Base-by-base conservation (phyloP, 1,284 basidiomycete genomes). In the Volvariella volvacea region DNA sequence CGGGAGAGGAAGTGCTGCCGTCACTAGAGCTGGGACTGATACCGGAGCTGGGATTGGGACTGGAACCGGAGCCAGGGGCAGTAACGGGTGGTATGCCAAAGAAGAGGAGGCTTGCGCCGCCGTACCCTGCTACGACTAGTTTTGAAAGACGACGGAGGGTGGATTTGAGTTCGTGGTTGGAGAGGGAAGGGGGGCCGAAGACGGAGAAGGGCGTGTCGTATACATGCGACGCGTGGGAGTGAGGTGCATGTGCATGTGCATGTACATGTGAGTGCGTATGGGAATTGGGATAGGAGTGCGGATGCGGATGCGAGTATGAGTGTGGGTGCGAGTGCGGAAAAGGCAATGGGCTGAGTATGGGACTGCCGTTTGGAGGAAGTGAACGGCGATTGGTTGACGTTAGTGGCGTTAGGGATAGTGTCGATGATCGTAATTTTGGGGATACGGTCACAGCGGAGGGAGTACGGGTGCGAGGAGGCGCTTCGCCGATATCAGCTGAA, bases 71-170 rank as follows among this genome's bases (percentile, higher is more conserved):
- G 33, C 32, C 44, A 39, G 39, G 49, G 42, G 55, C 49, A 2
- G 49, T 45, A 19, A 62, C 50, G 0, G 75, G 73, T 1, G 77
- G 74, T 1, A 86, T 72, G 12, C 87, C 87, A 50, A 89, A 89
- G 62, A 89, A 89, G 16, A 88, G 61, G 12, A 89, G 68, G 42
- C 78, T 82, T 1, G 85, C 81, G 4, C 87, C 87, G 7, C 87
- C 86, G 52, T 89, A 89, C 1, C 85, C 85, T 0, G 83, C 86
- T 3, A 89, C 66, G 1, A 86, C 83, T 64, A 89, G 75, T 59
- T 88, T 88, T 3, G 86, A 88, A 30, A 88, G 68, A 14, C 87
- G 73, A 22, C 85, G 75, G 10, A 89, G 62, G 6, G 79, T 84
- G 12, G 72, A 62, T 55, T 84, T 85, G 43, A 87, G 67, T 42